A percentile compares a stretch with the other conserved stretches of the same genome.
Evolutionary conservation across 2,329 filamentous ascomycete genomes (phyloP).

Genomic region (Aspergillus luchuensis): DNA sequence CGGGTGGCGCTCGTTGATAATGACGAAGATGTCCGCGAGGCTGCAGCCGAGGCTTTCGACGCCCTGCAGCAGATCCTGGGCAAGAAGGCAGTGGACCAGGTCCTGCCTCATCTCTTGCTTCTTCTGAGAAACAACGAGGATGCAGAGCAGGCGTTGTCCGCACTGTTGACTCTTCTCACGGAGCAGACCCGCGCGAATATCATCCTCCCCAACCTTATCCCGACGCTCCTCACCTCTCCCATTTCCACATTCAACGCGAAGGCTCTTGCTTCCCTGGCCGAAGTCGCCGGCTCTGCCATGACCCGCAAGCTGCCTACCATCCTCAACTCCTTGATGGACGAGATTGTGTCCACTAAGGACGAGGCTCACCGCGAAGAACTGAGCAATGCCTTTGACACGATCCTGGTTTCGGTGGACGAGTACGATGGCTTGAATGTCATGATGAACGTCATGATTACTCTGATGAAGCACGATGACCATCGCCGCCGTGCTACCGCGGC

Average conservation of each 20-base stretch:
- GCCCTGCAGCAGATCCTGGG: slow-evolving; percentile 89
- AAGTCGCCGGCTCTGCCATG: slow-evolving; percentile 89
- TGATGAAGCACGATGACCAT: slow-evolving; percentile 93
- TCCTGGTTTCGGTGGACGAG: slow-evolving; percentile 91
- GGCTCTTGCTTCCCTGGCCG: slow-evolving; percentile 86
- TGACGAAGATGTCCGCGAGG: slow-evolving; percentile 86
- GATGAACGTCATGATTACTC: slow-evolving; percentile 87
- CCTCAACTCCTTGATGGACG: slow-evolving; percentile 92
- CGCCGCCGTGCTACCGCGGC: slow-evolving; percentile 76
- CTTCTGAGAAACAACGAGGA: slow-evolving; percentile 83
- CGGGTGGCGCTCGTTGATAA: slow-evolving; percentile 88
- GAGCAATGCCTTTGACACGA: slow-evolving; percentile 79
- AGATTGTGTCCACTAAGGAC: slow-evolving; percentile 73
- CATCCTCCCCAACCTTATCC: slow-evolving; percentile 93
- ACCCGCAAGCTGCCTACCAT: slow-evolving; percentile 86
- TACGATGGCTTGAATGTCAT: slow-evolving; percentile 92
- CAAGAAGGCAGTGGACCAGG: slow-evolving; percentile 92
- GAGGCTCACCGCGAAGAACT: slow-evolving; percentile 74
- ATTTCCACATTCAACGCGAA: slow-evolving; percentile 95
- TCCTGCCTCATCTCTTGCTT: slow-evolving; percentile 86
- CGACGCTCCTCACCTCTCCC: slow-evolving; percentile 84
- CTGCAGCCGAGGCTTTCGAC: slow-evolving; percentile 96
- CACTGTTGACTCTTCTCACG: slow-evolving; percentile 88
- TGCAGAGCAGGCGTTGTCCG: slow-evolving; percentile 88
- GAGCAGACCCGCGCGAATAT: slow-evolving; percentile 93